Conservation (phyloP, 148 eudicot genomes). For the Persicaria maculosa region DNA sequence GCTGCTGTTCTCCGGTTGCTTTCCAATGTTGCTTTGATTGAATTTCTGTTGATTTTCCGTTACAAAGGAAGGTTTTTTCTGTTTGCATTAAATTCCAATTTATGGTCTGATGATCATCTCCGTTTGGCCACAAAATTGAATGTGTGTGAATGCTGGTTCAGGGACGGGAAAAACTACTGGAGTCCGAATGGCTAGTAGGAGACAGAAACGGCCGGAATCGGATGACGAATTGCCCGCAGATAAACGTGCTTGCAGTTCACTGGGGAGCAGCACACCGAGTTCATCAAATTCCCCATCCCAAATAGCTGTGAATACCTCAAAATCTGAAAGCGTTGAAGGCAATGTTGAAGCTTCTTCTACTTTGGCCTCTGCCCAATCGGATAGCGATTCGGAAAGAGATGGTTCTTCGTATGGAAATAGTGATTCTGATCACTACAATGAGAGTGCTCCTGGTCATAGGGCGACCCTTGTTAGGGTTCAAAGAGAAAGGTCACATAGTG, state of each 20-base stretch:
- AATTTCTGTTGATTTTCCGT: neutral
- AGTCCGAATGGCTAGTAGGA: conserved; percentile 55
- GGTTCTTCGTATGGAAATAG: conserved; percentile 56
- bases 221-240: conserved; percentile 68
- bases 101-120: neutral
- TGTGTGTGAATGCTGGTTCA: neutral
- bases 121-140: neutral
- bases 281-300: conserved; percentile 52
- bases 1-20: no score
- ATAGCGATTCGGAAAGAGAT: conserved; percentile 56
- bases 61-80: neutral
- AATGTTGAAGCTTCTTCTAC: conserved; percentile 62
- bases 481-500: conserved; percentile 31
- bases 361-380: conserved; percentile 58
- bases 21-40: no score
- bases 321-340: conserved; percentile 32
- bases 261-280: conserved; percentile 54
- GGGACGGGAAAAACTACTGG: neutral
- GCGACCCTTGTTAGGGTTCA: conserved; percentile 41
- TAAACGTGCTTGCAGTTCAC: conserved; percentile 78
- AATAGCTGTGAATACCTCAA: conserved; percentile 26
- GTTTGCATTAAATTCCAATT: neutral
- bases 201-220: conserved; percentile 64
- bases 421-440: conserved; percentile 62
- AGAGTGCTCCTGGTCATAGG: conserved; percentile 25